These are phyloP conservation scores for Pseudogymnoascus sp. DNA, from an alignment of 2,329 filamentous ascomycete genomes.

Conservation along the genomic window DNA sequence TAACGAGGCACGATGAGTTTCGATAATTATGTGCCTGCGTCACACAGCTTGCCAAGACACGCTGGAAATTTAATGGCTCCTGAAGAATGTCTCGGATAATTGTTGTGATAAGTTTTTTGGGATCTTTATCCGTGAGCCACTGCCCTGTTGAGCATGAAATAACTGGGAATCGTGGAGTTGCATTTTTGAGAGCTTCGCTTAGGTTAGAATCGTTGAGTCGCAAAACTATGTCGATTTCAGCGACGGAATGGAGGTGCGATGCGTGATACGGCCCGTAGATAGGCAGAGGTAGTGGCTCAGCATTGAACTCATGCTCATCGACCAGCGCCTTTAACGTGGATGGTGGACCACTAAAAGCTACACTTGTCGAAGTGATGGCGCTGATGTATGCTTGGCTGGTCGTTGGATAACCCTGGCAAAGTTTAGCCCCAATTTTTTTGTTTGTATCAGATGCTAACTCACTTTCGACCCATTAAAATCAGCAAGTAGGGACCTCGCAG, in stretches of 20 bases:
- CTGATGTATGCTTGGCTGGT: constrained; percentile 39
- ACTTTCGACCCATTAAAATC: constrained; percentile 51
- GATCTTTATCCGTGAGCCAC: constrained; percentile 21
- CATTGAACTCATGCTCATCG: constrained; percentile 30
- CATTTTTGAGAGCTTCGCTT: constrained; percentile 32
- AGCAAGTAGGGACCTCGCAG: constrained; percentile 41
- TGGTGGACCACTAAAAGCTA: constrained; percentile 48
- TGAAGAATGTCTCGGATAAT: constrained; percentile 42
- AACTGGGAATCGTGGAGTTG: constrained; percentile 38
- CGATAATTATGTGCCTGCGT: constrained; percentile 33
- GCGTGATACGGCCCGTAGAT: constrained; percentile 51
- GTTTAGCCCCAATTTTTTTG: not conserved
- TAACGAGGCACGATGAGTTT: constrained; percentile 35
- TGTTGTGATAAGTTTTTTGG: constrained; percentile 12
- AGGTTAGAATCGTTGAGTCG: constrained; percentile 34
- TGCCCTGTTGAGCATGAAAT: constrained; percentile 43
- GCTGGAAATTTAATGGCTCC: constrained; percentile 39
- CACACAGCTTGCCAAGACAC: constrained; percentile 40
- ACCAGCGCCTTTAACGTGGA: constrained; percentile 37
- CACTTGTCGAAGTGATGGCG: constrained; percentile 38
- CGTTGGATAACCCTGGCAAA: constrained; percentile 13
- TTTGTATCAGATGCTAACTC: constrained; percentile 18
- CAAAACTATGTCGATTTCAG: constrained; percentile 38
- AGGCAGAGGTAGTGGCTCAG: constrained; percentile 39
- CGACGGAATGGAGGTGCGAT: constrained; percentile 39